These are phyloP conservation scores for Aeminium ludgeri DNA, from an alignment of 495 filamentous ascomycete species.

Conservation along the genomic window DNA sequence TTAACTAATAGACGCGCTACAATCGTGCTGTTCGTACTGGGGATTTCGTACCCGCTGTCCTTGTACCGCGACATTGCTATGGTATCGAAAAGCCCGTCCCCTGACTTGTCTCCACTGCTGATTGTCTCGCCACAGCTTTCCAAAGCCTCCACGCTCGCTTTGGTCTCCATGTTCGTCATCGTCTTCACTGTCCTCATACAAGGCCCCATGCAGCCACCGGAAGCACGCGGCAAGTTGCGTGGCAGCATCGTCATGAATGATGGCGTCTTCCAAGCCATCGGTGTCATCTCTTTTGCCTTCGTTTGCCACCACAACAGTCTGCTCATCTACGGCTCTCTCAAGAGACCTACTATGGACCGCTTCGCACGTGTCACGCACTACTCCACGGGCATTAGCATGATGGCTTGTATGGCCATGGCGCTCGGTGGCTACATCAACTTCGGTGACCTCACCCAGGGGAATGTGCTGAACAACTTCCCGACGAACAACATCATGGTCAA, in stretches of 20 bases:
- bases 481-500: constrained; percentile 80
- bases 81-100: constrained; percentile 31
- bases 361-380: constrained; percentile 86
- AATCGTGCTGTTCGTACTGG: constrained; percentile 69
- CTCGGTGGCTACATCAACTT: constrained; percentile 83
- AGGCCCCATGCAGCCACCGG: constrained; percentile 50
- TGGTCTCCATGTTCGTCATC: constrained; percentile 84
- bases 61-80: constrained; percentile 95
- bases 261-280: constrained; percentile 87
- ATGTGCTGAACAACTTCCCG: constrained; percentile 96
- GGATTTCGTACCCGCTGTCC: constrained; percentile 80
- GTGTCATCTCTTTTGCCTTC: constrained; percentile 74
- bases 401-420: constrained; percentile 79
- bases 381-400: constrained; percentile 70
- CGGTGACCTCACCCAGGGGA: constrained; percentile 77
- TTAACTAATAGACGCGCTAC: constrained; percentile 64
- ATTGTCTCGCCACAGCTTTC: constrained; percentile 48
- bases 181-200: constrained; percentile 79
- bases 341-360: constrained; percentile 84
- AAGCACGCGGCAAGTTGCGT: constrained; percentile 51
- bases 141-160: constrained; percentile 80
- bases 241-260: constrained; percentile 52
- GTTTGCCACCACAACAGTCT: constrained; percentile 71
- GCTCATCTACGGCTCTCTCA: constrained; percentile 89
- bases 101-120: not conserved